These are phyloP conservation scores for Eucalyptus tenuipes DNA, from an alignment of 345 rosid genomes.

Conservation along the genomic window DNA sequence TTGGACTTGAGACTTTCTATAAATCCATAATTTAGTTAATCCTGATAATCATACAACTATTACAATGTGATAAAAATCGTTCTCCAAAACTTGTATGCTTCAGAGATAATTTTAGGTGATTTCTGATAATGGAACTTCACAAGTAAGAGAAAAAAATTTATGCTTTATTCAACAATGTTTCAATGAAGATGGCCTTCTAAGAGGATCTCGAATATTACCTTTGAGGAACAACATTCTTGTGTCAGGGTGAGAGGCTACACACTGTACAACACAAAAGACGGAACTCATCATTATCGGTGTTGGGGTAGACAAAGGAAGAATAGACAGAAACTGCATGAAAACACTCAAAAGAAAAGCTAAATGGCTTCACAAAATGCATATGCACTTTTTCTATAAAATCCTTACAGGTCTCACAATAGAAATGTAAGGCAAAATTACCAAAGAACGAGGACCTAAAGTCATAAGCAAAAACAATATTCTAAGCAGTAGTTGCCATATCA, in stretches of 20 bases:
- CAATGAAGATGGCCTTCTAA: background rate
- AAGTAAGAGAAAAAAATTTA: background rate
- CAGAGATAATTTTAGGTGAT: background rate
- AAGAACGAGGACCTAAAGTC: background rate
- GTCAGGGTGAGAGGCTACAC: slow-evolving; percentile 97
- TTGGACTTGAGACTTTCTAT: background rate
- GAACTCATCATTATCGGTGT: background rate
- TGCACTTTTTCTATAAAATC: background rate
- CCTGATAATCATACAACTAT: background rate
- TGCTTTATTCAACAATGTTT: background rate
- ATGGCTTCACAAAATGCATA: background rate
- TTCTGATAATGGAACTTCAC: background rate
- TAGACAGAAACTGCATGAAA: background rate
- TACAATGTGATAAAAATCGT: background rate
- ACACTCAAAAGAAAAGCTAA: background rate
- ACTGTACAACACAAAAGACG: slow-evolving; percentile 36
- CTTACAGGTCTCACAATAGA: background rate
- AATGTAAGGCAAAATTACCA: background rate
- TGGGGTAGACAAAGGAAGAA: background rate
- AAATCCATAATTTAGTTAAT: background rate
- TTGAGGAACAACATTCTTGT: slow-evolving; percentile 89
- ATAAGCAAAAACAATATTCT: background rate
- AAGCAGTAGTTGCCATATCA: background rate
- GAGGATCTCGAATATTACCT: slow-evolving; percentile 31
- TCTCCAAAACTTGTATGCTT: background rate